Evolutionary conservation across 2,329 filamentous ascomycete species (phyloP).

Genomic region (Magnaporthiopsis rhizophila): DNA sequence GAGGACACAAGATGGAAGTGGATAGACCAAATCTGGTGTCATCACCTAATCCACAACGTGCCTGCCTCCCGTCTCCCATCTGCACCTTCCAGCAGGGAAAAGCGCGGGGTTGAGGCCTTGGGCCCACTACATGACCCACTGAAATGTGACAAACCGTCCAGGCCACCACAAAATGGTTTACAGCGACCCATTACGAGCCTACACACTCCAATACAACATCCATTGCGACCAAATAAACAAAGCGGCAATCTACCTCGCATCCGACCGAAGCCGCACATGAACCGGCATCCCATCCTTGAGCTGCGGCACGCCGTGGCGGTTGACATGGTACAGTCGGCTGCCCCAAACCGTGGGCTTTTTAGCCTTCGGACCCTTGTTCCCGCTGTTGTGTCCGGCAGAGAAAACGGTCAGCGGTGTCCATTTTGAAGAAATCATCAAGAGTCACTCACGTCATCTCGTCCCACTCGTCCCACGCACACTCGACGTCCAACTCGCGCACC

Average conservation of each 20-base stretch:
- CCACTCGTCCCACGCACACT: constrained; percentile 14
- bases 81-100: too few species aligned
- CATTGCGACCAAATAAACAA: background rate
- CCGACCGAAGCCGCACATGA: constrained; percentile 20
- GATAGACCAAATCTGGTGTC: too few species aligned
- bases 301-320: constrained; percentile 19
- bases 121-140: too few species aligned
- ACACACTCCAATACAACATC: background rate
- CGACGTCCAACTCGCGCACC: constrained; percentile 11
- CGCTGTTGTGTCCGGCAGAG: background rate
- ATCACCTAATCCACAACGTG: too few species aligned
- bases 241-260: background rate
- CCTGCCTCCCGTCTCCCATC: too few species aligned
- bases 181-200: background rate
- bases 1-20: too few species aligned
- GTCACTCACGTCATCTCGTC: constrained; percentile 19
- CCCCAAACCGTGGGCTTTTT: constrained; percentile 21
- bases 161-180: background rate
- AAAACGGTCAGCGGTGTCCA: background rate
- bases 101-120: too few species aligned
- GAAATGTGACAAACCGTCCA: too few species aligned
- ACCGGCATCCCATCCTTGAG: constrained; percentile 31
- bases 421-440: background rate
- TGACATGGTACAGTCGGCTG: constrained; percentile 22
- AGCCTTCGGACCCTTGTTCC: constrained; percentile 10